Evolutionary conservation across 2,329 filamentous ascomycete genomes (phyloP), one percentile per base, ranked within the genome.

Genomic region (Chaetomiaceae sp.): DNA sequence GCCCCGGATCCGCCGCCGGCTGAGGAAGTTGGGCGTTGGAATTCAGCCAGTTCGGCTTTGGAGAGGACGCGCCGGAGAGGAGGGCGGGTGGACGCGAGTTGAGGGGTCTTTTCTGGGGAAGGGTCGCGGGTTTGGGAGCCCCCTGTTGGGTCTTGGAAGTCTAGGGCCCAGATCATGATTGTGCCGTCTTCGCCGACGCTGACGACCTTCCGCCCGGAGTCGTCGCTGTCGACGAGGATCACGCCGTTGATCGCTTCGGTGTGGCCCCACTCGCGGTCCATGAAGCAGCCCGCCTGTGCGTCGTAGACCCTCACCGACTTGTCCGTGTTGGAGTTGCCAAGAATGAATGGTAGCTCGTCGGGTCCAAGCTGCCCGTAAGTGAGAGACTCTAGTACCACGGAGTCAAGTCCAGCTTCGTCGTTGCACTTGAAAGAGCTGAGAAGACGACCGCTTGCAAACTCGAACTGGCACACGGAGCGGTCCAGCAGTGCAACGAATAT

Each of bases 231-330:
- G 10, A 92, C 68, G 16, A 96, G 72, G 4, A 87, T 80, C 16
- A 95, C 83, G 55, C 91, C 91, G 47, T 89, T 95, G 58, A 99
- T 90, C 8, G 91, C 87, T 66, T 96, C 91, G 0, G 91, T 96
- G 62, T 99, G 94, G 1, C 94, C 94, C 82, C 90, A 96, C 71
- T 97, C 94, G 36, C 90, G 84, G 46, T 90, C 87, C 25, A 97
- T 72, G 53, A 99, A 85, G 1, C 75, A 73, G 8, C 92, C 91
- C 37, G 82, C 84, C 56, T 86, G 84, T 27, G 82, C 76, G 61
- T 96, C 89, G 64, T 99, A 99, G 14, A 99, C 74, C 32, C 94
- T 80, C 51, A 99, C 86, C 0, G 94, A 97, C 67, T 97, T 99
- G 69, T 99, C 94, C 1, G 89, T 96, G 62, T 91, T 91, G 8